phyloP scores from a whole-genome alignment of 176 grass and related monocot genomes.

The Oryza brachyantha region DNA sequence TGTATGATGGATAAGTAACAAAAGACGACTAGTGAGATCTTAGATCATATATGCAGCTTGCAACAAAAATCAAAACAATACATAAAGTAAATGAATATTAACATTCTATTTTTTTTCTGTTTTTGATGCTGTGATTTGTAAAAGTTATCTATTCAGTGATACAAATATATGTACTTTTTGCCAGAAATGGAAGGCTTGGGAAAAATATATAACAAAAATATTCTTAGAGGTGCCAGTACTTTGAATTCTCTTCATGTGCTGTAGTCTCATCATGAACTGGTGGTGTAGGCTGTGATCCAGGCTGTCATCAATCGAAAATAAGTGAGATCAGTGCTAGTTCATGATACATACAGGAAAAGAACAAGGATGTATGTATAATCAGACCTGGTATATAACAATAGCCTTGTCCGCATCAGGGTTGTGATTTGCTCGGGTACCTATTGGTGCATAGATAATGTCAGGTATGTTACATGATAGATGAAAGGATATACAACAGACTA shows the following conservation, averaged over 20 bases:
- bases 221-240: constrained; percentile 42
- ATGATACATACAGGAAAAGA: constrained; percentile 11
- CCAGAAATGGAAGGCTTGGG: not conserved
- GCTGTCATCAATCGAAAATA: constrained; percentile 57
- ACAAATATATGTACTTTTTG: not conserved
- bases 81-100: not conserved
- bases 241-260: constrained; percentile 82
- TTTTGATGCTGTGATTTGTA: not conserved
- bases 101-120: not conserved
- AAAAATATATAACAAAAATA: not conserved
- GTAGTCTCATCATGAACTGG: constrained; percentile 55
- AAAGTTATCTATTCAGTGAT: not conserved
- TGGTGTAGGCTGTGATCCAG: constrained; percentile 48
- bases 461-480: constrained; percentile 15
- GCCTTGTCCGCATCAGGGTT: constrained; percentile 74
- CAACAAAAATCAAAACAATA: constrained; percentile 3
- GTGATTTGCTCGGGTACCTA: constrained; percentile 45
- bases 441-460: constrained; percentile 30
- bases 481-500: constrained; percentile 19
- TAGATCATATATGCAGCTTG: not conserved
- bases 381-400: constrained; percentile 94
- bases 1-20: constrained; percentile 18
- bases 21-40: not conserved
- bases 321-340: constrained; percentile 15
- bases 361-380: not conserved